Conservation (phyloP, 1,284 basidiomycete genomes). For the Apiotrichum brassicae region DNA sequence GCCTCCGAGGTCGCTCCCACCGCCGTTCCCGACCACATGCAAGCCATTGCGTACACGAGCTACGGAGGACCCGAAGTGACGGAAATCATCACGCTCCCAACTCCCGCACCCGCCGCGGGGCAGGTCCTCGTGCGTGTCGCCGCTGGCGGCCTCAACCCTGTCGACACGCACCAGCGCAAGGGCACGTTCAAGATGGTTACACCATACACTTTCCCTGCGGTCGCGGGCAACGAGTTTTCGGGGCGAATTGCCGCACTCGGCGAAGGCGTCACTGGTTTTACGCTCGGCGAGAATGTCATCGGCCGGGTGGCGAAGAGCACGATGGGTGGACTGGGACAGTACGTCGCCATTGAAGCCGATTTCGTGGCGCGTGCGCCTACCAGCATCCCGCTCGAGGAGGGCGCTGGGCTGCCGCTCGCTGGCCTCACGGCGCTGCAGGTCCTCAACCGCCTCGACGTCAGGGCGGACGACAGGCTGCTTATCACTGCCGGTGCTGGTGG, state of each 20-base stretch:
- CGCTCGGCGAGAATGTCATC: constrained; percentile 50
- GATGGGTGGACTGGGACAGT: constrained; percentile 46
- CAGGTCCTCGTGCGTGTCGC: constrained; percentile 14
- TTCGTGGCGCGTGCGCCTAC: constrained; percentile 15
- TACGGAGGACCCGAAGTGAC: constrained; percentile 21
- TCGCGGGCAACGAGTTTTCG: constrained; percentile 41
- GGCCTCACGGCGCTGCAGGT: constrained; percentile 18
- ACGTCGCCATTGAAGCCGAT: constrained; percentile 24
- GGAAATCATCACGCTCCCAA: constrained; percentile 4
- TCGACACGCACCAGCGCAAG: constrained; percentile 26
- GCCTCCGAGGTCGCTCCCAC: too few species aligned
- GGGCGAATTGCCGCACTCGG: constrained; percentile 48
- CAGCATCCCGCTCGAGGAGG: constrained; percentile 9
- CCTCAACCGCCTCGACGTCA: constrained; percentile 17
- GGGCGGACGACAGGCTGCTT: constrained; percentile 30
- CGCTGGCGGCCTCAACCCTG: constrained; percentile 27
- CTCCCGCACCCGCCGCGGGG: constrained; percentile 3
- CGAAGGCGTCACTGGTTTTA: constrained; percentile 5
- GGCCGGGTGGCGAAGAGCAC: constrained; percentile 46
- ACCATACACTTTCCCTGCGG: constrained; percentile 1
- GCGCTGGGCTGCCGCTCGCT: constrained; percentile 20
- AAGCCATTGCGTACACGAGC: constrained; percentile 14
- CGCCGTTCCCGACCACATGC: too few species aligned
- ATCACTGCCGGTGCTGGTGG: constrained; percentile 49
- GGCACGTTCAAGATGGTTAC: constrained; percentile 23